Base-by-base conservation (phyloP, 108 stramenopile species). In the Stephanodiscus minutulus region DNA sequence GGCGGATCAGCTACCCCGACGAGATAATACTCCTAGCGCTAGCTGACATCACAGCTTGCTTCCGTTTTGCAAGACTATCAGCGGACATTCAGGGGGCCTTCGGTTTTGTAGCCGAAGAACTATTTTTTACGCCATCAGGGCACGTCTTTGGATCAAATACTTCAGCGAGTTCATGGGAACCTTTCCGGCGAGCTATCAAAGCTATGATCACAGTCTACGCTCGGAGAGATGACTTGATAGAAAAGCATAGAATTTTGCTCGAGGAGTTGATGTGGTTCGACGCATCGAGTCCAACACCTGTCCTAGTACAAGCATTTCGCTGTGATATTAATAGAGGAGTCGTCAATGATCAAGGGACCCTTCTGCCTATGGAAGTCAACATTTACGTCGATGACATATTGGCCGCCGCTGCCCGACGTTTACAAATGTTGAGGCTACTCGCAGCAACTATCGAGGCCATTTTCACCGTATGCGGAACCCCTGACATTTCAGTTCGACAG, bases 31-130 rank as follows among this genome's bases (percentile, higher is more conserved):
- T 53, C 39, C 52, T 52, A 48, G 48, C 48, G 0, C 7, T 71
- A 24, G 28, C 27, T 0, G 12, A 18, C 9, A 27, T 61, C 47
- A 35, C n/a, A 48, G 25, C 27, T 18, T n/a, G 69, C 39, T 61
- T 46, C 57, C 2, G 69, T 49, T 49, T 25, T 46, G 46, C 10
- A 46, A 48, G 7, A 33, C 64, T 65, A 46, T 48, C 29, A 24
- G 46, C 47, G 48, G 8, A 27, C 24, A 24, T 48, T 11, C 22
- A 3, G 5, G 7, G 35, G 7, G 35, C 35, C 35, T 36, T 36
- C 7, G 35, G 35, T 6, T 36, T 36, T 7, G 3, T 36, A 7
- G 35, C 35, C 35, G 35, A 36, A 36, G 35, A 3, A 7, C 7
- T 36, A 36, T 36, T 6, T 36, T 36, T 36, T 7, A 36, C 35